These are phyloP conservation scores for Plectranthus barbatus DNA, from an alignment of 257 asterid species.

Conservation along the genomic window DNA sequence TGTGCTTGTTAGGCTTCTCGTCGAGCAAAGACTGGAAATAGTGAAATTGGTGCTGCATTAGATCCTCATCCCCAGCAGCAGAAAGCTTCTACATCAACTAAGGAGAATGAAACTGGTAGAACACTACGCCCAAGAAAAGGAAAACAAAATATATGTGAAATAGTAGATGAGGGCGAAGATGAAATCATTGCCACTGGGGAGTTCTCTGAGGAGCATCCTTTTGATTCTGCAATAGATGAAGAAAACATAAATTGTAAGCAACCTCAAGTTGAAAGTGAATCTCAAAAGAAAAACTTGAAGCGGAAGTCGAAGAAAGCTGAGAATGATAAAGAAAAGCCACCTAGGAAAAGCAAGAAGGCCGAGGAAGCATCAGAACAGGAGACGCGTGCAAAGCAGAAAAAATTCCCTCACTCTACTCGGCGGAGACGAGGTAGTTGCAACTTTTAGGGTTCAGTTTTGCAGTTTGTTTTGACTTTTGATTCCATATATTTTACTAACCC, in stretches of 20 bases:
- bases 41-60: constrained; percentile 12
- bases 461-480: not conserved
- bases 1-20: constrained; percentile 39
- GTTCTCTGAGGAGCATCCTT: constrained; percentile 25
- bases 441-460: constrained; percentile 9
- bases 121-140: constrained; percentile 36
- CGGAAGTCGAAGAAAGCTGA: constrained; percentile 35
- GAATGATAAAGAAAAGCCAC: constrained; percentile 42
- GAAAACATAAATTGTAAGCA: constrained; percentile 28
- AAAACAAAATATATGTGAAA: constrained; percentile 13
- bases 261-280: constrained; percentile 35
- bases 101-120: constrained; percentile 35
- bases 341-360: constrained; percentile 47
- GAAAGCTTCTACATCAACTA: constrained; percentile 24
- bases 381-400: constrained; percentile 46
- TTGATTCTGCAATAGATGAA: constrained; percentile 28
- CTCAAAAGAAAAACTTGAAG: constrained; percentile 27
- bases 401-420: constrained; percentile 66
- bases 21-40: constrained; percentile 39
- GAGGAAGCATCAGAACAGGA: constrained; percentile 39
- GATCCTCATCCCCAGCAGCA: constrained; percentile 36
- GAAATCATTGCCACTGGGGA: constrained; percentile 29
- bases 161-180: constrained; percentile 38
- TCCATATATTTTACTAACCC: constrained; percentile 12
- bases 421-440: constrained; percentile 51